phyloP scores from a whole-genome alignment of 176 grass and related monocot genomes.

The Oropetium thomaeum region DNA sequence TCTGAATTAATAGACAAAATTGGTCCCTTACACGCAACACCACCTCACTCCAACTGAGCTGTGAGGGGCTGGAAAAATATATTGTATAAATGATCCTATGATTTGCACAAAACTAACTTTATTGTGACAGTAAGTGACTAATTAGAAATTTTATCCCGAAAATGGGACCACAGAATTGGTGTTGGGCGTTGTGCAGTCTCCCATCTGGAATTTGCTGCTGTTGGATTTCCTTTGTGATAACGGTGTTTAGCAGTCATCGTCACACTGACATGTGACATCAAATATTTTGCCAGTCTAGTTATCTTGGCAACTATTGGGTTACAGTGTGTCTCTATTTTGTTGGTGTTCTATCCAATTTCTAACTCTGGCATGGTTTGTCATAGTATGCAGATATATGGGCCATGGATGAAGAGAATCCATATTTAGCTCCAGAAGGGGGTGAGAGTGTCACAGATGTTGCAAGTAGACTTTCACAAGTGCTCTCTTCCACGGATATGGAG shows the following conservation, averaged over 20 bases:
- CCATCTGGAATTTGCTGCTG: not conserved
- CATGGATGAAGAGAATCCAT: slow-evolving; percentile 70
- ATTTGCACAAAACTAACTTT: not conserved
- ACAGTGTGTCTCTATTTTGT: not conserved
- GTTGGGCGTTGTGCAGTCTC: not conserved
- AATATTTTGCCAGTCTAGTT: not conserved
- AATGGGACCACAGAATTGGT: not conserved
- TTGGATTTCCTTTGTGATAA: not conserved
- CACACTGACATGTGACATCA: not conserved
- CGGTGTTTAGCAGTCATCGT: not conserved
- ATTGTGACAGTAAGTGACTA: not conserved
- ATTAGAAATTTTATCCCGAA: not conserved
- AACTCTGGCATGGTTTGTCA: slow-evolving; percentile 19
- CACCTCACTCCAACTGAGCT: too few relatives aligned
- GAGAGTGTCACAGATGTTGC: slow-evolving; percentile 85
- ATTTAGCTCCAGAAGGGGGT: slow-evolving; percentile 61
- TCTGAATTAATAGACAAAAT: too few relatives aligned
- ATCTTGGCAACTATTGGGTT: not conserved
- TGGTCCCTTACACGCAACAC: too few relatives aligned
- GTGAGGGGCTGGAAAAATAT: too few relatives aligned
- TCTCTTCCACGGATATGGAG: slow-evolving; percentile 45
- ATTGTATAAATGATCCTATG: too few relatives aligned
- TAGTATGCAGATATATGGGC: slow-evolving; percentile 91
- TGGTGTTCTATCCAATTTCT: not conserved
- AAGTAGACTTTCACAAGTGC: slow-evolving; percentile 48